A percentile compares a stretch with the other conserved stretches of the same genome.
Conservation (phyloP, 306 rosid species). For the Urtica urens region DNA sequence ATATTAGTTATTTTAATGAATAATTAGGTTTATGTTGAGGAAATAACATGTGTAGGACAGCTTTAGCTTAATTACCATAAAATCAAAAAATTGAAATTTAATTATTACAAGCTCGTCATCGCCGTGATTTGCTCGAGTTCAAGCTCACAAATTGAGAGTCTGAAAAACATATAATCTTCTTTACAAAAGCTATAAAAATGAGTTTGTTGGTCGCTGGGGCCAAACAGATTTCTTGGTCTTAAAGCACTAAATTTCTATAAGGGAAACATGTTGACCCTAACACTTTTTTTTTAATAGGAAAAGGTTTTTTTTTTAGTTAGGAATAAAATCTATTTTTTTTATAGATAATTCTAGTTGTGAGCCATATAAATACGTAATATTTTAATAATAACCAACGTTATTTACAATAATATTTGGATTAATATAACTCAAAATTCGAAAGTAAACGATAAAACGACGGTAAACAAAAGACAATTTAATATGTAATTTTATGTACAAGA, state of each 20-base stretch:
- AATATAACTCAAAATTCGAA: background rate
- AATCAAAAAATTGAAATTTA: background rate
- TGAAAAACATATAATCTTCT: background rate
- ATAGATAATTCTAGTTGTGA: no score
- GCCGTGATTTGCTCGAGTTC: conserved; percentile 24
- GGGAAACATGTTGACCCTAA: conserved; percentile 5
- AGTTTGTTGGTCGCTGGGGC: conserved; percentile 1
- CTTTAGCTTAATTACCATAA: background rate
- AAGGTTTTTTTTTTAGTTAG: no score
- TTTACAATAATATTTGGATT: no score
- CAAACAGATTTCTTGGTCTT: conserved; percentile 12
- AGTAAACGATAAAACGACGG: no score
- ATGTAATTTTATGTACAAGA: no score
- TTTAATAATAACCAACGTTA: no score
- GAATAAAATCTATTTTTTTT: no score
- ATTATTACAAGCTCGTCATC: background rate
- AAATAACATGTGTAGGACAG: background rate
- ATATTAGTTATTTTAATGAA: no score
- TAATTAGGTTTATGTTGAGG: no score
- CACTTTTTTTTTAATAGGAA: background rate
- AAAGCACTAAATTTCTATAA: conserved; percentile 1
- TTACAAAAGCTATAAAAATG: conserved; percentile 5
- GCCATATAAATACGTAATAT: no score
- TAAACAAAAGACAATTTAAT: no score
- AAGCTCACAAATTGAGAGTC: background rate